Percentiles rank a stretch among this genome's conserved stretches.
Evolutionary conservation across 257 asterid species (phyloP).

Genomic region (Solanum gracilifrons): DNA sequence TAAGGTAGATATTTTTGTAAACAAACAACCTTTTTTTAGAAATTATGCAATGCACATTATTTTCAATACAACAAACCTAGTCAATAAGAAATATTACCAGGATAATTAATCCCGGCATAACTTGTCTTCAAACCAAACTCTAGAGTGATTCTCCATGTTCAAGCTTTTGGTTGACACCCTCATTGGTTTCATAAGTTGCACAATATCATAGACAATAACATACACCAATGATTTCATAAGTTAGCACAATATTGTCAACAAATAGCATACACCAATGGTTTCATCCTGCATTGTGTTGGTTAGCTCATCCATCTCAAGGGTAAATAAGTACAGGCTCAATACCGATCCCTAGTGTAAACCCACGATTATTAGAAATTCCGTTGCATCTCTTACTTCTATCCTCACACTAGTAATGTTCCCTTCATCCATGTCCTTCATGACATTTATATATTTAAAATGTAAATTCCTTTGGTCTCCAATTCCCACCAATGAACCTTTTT

Average conservation of each 20-base stretch:
- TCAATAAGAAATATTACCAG: neutral
- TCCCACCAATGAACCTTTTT: neutral
- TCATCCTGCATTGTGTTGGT: neutral
- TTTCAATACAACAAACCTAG: neutral
- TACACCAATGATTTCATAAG: neutral
- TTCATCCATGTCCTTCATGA: neutral
- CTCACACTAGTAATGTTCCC: neutral
- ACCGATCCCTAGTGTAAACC: neutral
- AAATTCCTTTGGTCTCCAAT: neutral
- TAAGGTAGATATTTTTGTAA: neutral
- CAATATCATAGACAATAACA: neutral
- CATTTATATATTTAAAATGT: neutral
- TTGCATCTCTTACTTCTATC: neutral
- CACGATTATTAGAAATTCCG: neutral
- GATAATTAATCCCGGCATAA: neutral
- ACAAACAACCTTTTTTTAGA: neutral
- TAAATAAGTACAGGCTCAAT: neutral
- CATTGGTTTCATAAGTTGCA: neutral
- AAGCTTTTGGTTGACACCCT: neutral
- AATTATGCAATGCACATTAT: neutral
- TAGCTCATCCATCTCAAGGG: neutral
- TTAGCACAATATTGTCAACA: neutral
- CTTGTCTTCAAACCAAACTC: neutral
- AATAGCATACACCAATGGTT: neutral
- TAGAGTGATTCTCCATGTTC: neutral